Evolutionary conservation across 169 alveolate genomes (phyloP), one percentile per base, ranked within the genome.

Genomic region (Fabrea salina): DNA sequence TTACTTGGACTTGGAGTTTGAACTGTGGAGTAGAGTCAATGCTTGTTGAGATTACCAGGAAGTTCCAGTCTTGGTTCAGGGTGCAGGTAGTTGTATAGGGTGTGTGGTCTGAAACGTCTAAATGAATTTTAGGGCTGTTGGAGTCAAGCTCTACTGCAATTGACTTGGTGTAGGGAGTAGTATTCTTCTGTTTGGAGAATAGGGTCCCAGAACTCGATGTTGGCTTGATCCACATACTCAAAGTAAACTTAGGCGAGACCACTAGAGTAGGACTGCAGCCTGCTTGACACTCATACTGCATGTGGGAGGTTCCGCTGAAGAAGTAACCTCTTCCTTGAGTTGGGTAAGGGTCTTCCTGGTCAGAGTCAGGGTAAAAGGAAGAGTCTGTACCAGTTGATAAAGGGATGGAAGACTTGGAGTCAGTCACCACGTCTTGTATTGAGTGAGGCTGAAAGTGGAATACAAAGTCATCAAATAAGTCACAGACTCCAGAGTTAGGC

Each of bases 81-180:
- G n/a, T n/a, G n/a, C n/a, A n/a, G n/a, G n/a, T n/a, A n/a, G n/a
- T n/a, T n/a, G n/a, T n/a, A n/a, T n/a, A n/a, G n/a, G n/a, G n/a
- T n/a, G n/a, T n/a, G n/a, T n/a, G n/a, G n/a, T n/a, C n/a, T n/a
- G n/a, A n/a, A n/a, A n/a, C n/a, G n/a, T n/a, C n/a, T n/a, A n/a
- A n/a, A n/a, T n/a, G n/a, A n/a, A n/a, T n/a, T n/a, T n/a, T n/a
- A n/a, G n/a, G n/a, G n/a, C n/a, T n/a, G n/a, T n/a, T n/a, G n/a
- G n/a, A n/a, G n/a, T n/a, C n/a, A n/a, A n/a, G n/a, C n/a, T n/a
- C n/a, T n/a, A n/a, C n/a, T n/a, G n/a, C n/a, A n/a, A n/a, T n/a
- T n/a, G n/a, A n/a, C n/a, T n/a, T n/a, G n/a, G 75, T 35, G 30
- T 32, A 64, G 19, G 75, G 75, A 64, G 54, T 22, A 0, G 75